Percentiles rank a stretch among this genome's conserved stretches.
Evolutionary conservation across 352 stramenopile genomes (phyloP).

Genomic region (Thraustotheca clavata): DNA sequence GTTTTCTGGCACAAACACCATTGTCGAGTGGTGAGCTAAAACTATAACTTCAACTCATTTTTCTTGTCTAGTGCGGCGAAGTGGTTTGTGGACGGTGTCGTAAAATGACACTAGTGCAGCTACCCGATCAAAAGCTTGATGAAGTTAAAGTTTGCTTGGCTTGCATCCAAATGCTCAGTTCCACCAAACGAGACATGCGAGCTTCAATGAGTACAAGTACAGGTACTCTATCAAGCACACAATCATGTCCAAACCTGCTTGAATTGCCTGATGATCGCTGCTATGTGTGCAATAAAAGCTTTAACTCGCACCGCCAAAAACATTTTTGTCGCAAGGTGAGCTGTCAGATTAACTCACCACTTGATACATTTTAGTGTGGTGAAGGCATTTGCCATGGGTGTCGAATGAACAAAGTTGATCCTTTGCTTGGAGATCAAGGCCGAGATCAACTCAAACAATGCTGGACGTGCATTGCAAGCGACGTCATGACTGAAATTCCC

Average conservation of each 20-base stretch:
- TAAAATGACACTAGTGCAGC: background rate
- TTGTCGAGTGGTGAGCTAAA: background rate
- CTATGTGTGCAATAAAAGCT: background rate
- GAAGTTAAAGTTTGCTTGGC: background rate
- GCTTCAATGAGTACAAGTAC: background rate
- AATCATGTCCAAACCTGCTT: background rate
- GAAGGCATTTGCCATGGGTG: background rate
- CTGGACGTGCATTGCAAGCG: background rate
- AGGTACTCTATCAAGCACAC: background rate
- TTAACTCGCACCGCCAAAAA: background rate
- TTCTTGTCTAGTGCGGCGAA: background rate
- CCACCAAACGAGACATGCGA: background rate
- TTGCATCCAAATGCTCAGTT: background rate
- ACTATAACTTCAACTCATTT: background rate
- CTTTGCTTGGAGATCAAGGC: background rate
- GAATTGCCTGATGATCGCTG: background rate
- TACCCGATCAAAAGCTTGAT: background rate
- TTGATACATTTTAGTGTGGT: background rate
- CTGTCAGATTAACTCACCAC: background rate
- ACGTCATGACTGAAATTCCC: background rate
- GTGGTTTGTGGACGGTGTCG: background rate
- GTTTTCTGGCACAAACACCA: slow-evolving; percentile 2
- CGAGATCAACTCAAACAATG: background rate
- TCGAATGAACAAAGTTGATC: background rate
- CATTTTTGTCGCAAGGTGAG: background rate